Base-by-base conservation (phyloP, 1,284 basidiomycete species). In the Sporisorium graminicola region DNA sequence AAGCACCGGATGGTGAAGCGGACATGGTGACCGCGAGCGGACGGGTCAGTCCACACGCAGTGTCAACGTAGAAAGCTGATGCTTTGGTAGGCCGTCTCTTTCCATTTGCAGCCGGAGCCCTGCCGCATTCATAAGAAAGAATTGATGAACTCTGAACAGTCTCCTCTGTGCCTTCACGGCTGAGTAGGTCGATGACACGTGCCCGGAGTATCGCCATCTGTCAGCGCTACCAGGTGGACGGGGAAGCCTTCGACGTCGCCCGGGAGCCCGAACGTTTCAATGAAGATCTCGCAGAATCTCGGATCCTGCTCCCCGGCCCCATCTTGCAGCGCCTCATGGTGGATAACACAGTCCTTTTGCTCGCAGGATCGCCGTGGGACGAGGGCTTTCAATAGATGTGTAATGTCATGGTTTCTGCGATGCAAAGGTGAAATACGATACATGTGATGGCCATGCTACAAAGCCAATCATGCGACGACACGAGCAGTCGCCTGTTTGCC, bases 401-500 rank as follows among this genome's bases (percentile, higher is more conserved):
- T 26, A 3, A 46, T 46, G 43, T 26, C 10, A 46, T 46, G 22
- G 4, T 18, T 16, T 40, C 18, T 16, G 37, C 37, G 37, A 40
- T 40, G 37, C 37, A 40, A 37, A 40, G 37, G 5, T 40, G 37
- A n/a, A 18, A 4, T 40, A 18, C 18, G 37, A 3, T 40, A 40
- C 37, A 40, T 13, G 35, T n/a, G n/a, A n/a, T n/a, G n/a, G n/a
- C n/a, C n/a, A 3, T 3, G 35, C 13, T 37, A 37, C 14, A 3
- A 3, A 14, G 37, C 18, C 12, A n/a, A 14, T 26, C 46, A 72
- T 33, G 55, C 59, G 27, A 66, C 69, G 22, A 72, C 47, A 33
- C 69, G 55, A 31, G 69, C 33, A 0, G n/a, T 27, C 2, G 27
- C 16, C 2, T 13, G 2, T 7, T 57, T 31, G 8, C 9, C 24